Evolutionary conservation across 2,329 filamentous ascomycete species (phyloP).

Genomic region (Botrytis fragariae): DNA sequence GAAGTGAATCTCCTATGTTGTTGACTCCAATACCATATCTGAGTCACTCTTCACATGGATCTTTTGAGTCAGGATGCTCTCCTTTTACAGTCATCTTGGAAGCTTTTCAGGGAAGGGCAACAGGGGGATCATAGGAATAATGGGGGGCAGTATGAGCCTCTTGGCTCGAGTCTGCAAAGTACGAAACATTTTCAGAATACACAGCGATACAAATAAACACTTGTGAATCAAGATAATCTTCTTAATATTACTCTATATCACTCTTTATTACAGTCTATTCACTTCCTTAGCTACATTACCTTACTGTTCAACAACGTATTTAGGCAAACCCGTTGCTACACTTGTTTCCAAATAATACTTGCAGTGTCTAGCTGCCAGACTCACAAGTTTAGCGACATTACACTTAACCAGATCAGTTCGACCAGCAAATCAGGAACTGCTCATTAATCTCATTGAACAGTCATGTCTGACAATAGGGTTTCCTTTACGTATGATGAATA

Average conservation of each 20-base stretch:
- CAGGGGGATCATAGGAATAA: neutral
- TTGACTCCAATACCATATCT: neutral
- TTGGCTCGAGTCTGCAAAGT: neutral
- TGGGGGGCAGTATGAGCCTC: neutral
- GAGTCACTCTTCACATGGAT: neutral
- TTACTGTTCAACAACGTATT: neutral
- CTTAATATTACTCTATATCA: no score
- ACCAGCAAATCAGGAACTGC: no score
- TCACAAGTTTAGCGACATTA: no score
- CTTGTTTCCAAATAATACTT: neutral
- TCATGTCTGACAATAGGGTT: no score
- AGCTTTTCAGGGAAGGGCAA: neutral
- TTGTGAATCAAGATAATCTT: neutral
- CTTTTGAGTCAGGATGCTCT: neutral
- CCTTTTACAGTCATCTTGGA: neutral
- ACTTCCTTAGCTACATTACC: no score
- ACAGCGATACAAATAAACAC: neutral
- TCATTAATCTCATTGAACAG: no score
- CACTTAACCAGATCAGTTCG: no score
- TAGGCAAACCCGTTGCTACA: neutral
- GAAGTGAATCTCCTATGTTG: no score
- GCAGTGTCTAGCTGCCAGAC: no score
- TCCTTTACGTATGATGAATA: no score
- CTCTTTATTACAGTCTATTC: no score
- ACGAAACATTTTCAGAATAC: neutral